Conservation (phyloP, 176 grass and related monocot species). For the Echinochloa phyllopogon region DNA sequence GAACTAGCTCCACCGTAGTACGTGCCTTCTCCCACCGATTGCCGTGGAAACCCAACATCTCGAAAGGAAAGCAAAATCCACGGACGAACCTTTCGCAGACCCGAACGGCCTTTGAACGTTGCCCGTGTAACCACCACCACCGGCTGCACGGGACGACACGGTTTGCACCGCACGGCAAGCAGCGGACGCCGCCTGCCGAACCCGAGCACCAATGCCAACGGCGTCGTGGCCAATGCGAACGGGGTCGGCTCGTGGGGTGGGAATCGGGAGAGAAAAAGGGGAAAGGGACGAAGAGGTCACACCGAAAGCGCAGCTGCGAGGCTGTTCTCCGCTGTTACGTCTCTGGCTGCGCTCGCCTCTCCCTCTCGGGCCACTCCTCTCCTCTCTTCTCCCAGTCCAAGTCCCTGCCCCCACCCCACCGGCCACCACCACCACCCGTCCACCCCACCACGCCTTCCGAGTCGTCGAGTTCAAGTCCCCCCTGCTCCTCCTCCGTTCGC, state of each 20-base stretch:
- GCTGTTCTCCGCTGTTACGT: conserved; percentile 47
- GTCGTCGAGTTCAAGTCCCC: background rate
- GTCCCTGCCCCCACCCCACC: conserved; percentile 2
- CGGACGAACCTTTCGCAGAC: too few relatives aligned
- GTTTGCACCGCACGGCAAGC: conserved; percentile 35
- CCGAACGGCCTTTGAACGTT: background rate
- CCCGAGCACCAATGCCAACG: background rate
- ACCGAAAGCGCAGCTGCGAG: conserved; percentile 54
- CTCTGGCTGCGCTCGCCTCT: background rate
- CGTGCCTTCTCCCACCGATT: background rate
- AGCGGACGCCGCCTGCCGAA: background rate
- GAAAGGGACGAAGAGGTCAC: background rate
- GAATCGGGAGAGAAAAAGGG: background rate
- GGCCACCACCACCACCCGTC: background rate
- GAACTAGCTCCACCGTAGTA: background rate
- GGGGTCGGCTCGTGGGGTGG: background rate
- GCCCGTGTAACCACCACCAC: background rate
- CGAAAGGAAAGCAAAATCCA: background rate
- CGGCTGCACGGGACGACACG: background rate
- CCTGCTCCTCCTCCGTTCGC: background rate
- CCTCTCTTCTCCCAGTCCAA: background rate
- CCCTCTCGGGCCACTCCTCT: background rate
- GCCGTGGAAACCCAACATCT: background rate
- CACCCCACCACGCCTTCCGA: background rate
- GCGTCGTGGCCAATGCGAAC: too few relatives aligned